Conservation (phyloP, 2,329 filamentous ascomycete genomes). For the Colletotrichum sp. region DNA sequence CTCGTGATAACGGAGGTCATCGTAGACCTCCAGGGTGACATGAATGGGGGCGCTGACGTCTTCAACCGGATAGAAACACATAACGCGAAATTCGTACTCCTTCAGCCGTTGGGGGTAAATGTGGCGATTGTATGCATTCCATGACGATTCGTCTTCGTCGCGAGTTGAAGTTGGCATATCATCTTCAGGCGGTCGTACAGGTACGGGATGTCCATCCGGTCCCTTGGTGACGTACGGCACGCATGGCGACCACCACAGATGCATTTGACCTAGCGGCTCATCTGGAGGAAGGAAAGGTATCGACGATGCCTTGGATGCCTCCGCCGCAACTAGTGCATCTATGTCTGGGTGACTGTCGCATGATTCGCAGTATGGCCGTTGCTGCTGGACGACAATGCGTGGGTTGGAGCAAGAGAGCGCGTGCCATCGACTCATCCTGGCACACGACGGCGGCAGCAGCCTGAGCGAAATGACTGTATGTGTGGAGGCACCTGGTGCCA, state of each 20-base stretch:
- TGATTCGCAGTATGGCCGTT: background rate
- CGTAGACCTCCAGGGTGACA: fast-evolving
- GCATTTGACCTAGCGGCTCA: background rate
- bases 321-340: fast-evolving
- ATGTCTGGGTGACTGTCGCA: fast-evolving
- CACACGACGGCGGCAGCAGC: fast-evolving
- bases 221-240: fast-evolving
- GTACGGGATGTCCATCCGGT: fast-evolving
- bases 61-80: fast-evolving
- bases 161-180: fast-evolving
- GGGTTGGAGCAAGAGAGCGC: background rate
- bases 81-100: fast-evolving
- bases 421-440: background rate
- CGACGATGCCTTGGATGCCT: fast-evolving
- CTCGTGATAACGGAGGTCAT: fast-evolving
- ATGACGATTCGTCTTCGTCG: background rate
- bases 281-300: background rate
- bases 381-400: fast-evolving
- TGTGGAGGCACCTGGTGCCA: no score
- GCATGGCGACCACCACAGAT: background rate
- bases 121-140: fast-evolving
- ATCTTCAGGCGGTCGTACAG: background rate
- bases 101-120: fast-evolving
- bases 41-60: fast-evolving
- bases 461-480: no score